These are phyloP conservation scores for Mycosphaerella sp. DNA, from an alignment of 2,329 filamentous ascomycete species.

Conservation along the genomic window DNA sequence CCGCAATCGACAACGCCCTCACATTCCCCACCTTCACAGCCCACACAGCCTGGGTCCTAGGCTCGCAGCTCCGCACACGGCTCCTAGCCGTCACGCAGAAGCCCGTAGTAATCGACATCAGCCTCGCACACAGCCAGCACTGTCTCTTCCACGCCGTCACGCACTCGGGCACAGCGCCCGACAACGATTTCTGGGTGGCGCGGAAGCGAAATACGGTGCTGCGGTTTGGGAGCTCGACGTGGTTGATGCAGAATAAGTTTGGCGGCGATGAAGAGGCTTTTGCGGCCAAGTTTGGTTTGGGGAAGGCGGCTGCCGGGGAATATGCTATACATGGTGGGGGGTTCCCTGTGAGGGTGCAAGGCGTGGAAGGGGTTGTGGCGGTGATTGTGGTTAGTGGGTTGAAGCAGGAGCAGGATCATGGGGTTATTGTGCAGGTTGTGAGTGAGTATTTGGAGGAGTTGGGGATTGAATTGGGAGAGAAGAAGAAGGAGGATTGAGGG, in stretches of 20 bases:
- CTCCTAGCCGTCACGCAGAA: conserved; percentile 52
- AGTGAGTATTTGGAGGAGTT: conserved; percentile 45
- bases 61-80: conserved; percentile 58
- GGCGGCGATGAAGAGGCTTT: conserved; percentile 59
- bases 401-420: conserved; percentile 72
- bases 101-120: conserved; percentile 59
- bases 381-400: conserved; percentile 71
- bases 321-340: conserved; percentile 77
- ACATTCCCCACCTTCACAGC: conserved; percentile 54
- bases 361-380: conserved; percentile 69
- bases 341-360: conserved; percentile 64
- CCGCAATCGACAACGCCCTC: conserved; percentile 40
- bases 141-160: conserved; percentile 64
- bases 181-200: conserved; percentile 51
- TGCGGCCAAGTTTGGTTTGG: conserved; percentile 58
- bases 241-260: conserved; percentile 65
- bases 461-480: conserved; percentile 31
- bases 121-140: conserved; percentile 48
- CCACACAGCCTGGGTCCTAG: conserved; percentile 59
- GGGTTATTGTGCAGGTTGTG: conserved; percentile 65
- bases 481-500: conserved; percentile 35
- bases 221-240: conserved; percentile 63
- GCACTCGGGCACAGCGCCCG: conserved; percentile 60
- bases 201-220: conserved; percentile 68
- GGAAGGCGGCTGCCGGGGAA: conserved; percentile 47